Conservation (phyloP, 176 grass and related monocot genomes). For the Poa pratensis region DNA sequence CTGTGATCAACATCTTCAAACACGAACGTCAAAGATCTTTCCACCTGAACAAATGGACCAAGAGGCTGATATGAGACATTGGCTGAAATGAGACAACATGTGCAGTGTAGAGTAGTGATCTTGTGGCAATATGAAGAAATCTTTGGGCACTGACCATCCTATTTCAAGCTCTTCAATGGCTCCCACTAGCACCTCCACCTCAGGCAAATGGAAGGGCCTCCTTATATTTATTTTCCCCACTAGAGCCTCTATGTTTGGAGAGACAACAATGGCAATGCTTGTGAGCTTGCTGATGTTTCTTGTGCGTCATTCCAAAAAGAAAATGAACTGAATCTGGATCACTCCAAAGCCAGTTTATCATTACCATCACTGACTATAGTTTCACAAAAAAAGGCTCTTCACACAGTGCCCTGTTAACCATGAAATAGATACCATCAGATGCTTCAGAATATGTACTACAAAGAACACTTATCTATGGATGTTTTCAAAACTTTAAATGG, state of each 20-base stretch:
- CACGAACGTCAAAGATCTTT: conserved; percentile 61
- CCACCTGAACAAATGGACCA: not conserved
- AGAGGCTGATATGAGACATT: not conserved
- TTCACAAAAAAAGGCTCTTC: not conserved
- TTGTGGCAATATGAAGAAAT: not conserved
- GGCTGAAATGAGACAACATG: not conserved
- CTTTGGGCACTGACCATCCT: not conserved
- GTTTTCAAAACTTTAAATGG: not conserved
- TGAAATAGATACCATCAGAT: not conserved
- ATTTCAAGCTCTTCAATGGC: not conserved
- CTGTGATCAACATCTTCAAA: conserved; percentile 67
- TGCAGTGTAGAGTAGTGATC: not conserved
- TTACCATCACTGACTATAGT: not conserved
- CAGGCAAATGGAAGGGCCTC: not conserved
- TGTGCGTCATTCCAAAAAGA: not conserved
- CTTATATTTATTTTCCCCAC: not conserved
- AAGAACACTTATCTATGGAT: not conserved
- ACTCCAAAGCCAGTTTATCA: not conserved
- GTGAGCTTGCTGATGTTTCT: not conserved
- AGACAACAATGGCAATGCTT: not conserved
- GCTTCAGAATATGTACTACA: not conserved
- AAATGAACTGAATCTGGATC: not conserved
- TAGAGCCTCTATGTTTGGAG: not conserved
- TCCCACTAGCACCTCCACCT: not conserved
- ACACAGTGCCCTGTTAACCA: not conserved